phyloP scores from a whole-genome alignment of 2,329 filamentous ascomycete species.

The Chalara sp. region DNA sequence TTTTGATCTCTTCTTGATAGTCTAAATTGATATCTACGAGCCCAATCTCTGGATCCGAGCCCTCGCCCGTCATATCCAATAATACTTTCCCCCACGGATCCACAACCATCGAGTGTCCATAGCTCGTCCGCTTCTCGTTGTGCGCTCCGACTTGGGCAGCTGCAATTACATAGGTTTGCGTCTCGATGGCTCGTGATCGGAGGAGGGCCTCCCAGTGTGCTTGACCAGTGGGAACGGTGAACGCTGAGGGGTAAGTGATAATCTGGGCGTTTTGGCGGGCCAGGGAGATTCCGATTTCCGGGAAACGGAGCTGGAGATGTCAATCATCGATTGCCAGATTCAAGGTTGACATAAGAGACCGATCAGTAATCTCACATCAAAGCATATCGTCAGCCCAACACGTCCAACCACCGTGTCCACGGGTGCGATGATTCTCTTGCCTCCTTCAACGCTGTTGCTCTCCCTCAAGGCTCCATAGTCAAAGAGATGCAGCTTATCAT shows the following conservation, averaged over 20 bases:
- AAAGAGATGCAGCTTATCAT: conserved; percentile 90
- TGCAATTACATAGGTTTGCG: conserved; percentile 79
- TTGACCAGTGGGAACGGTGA: conserved; percentile 76
- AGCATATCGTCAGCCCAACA: conserved; percentile 79
- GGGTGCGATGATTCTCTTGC: conserved; percentile 55
- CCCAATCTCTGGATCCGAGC: conserved; percentile 36
- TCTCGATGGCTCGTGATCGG: conserved; percentile 78
- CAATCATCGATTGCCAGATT: background rate
- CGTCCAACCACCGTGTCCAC: conserved; percentile 69
- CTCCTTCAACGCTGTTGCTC: conserved; percentile 61
- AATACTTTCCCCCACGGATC: conserved; percentile 80
- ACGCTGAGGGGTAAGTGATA: conserved; percentile 82
- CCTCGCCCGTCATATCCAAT: conserved; percentile 51
- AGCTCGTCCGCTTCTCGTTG: conserved; percentile 71
- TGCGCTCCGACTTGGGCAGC: conserved; percentile 73
- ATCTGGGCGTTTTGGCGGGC: conserved; percentile 63
- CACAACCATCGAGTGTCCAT: conserved; percentile 79
- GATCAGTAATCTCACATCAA: conserved; percentile 49
- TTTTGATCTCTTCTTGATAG: conserved; percentile 43
- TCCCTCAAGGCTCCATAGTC: conserved; percentile 63
- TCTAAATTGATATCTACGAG: conserved; percentile 48
- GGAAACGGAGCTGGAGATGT: conserved; percentile 57
- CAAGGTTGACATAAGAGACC: background rate
- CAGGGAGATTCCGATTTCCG: conserved; percentile 65
- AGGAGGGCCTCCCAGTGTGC: conserved; percentile 83